These are phyloP conservation scores for Teunomyces tritomae DNA, from an alignment of 805 yeast genomes.

Conservation along the genomic window DNA sequence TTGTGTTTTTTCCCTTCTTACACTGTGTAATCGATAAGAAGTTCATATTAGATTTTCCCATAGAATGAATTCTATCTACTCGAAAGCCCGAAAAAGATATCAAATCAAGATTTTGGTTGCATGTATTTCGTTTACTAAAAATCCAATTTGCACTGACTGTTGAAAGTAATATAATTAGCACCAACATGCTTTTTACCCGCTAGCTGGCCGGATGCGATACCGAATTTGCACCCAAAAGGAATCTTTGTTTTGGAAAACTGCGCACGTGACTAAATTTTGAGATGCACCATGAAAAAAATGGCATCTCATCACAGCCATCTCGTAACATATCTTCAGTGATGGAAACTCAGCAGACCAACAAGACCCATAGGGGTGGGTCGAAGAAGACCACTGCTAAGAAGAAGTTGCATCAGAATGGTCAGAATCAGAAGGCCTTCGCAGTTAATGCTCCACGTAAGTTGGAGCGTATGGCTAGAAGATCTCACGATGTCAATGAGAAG, in stretches of 20 bases:
- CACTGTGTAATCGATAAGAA: constrained; percentile 52
- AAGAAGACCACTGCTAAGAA: constrained; percentile 65
- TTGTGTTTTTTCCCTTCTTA: constrained; percentile 45
- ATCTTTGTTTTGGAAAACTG: background rate
- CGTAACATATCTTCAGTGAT: constrained; percentile 7
- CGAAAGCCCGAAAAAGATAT: constrained; percentile 56
- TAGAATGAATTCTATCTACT: constrained; percentile 46
- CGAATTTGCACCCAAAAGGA: constrained; percentile 1
- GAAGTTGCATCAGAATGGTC: constrained; percentile 84
- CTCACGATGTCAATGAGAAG: constrained; percentile 79
- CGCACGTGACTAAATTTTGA: background rate
- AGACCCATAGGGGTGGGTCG: constrained; percentile 65
- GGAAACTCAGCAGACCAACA: constrained; percentile 59
- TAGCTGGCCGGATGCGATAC: too few relatives aligned
- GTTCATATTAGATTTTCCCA: constrained; percentile 42
- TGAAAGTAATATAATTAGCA: background rate
- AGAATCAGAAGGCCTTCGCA: constrained; percentile 44
- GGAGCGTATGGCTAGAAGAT: constrained; percentile 77
- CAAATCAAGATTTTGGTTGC: constrained; percentile 29
- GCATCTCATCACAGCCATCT: constrained; percentile 1
- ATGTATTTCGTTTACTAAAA: constrained; percentile 25
- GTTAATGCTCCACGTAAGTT: constrained; percentile 71
- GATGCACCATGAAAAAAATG: constrained; percentile 5
- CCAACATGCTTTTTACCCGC: background rate
- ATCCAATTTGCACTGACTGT: constrained; percentile 14